phyloP scores from a whole-genome alignment of 768 basidiomycete species.

The Tricholomella constricta region DNA sequence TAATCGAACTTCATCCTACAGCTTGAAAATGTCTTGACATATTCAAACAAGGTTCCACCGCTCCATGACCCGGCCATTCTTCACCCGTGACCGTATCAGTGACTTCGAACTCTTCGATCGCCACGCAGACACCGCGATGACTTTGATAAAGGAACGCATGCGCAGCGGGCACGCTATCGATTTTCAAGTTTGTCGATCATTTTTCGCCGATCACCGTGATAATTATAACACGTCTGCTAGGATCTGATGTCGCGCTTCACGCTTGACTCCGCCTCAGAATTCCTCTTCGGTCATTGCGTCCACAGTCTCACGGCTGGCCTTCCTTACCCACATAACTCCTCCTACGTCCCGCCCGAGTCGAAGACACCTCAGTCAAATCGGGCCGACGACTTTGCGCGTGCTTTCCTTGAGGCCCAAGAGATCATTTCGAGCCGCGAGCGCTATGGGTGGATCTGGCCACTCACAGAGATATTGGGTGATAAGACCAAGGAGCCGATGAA shows the following conservation, averaged over 20 bases:
- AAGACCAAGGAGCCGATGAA: conserved; percentile 50
- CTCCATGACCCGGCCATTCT: conserved; percentile 66
- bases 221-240: conserved; percentile 22
- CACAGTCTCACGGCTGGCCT: conserved; percentile 52
- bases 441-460: conserved; percentile 53
- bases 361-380: conserved; percentile 26
- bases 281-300: conserved; percentile 63
- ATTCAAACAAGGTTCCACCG: conserved; percentile 51
- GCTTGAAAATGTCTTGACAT: not conserved
- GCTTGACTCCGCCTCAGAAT: conserved; percentile 66
- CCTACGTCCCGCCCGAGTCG: conserved; percentile 23
- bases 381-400: conserved; percentile 47
- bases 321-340: conserved; percentile 51
- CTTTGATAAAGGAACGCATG: conserved; percentile 48
- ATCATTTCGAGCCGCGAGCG: conserved; percentile 43
- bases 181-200: conserved; percentile 45
- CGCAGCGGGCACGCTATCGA: conserved; percentile 55
- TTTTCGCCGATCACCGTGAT: no score
- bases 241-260: conserved; percentile 65
- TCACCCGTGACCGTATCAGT: conserved; percentile 58
- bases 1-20: conserved; percentile 12
- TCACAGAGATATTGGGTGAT: conserved; percentile 52
- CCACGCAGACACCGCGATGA: conserved; percentile 47
- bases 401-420: conserved; percentile 51
- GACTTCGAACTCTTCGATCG: conserved; percentile 65